Evolutionary conservation across 1,284 basidiomycete genomes (phyloP).

Genomic region (Ceratobasidium sp.): DNA sequence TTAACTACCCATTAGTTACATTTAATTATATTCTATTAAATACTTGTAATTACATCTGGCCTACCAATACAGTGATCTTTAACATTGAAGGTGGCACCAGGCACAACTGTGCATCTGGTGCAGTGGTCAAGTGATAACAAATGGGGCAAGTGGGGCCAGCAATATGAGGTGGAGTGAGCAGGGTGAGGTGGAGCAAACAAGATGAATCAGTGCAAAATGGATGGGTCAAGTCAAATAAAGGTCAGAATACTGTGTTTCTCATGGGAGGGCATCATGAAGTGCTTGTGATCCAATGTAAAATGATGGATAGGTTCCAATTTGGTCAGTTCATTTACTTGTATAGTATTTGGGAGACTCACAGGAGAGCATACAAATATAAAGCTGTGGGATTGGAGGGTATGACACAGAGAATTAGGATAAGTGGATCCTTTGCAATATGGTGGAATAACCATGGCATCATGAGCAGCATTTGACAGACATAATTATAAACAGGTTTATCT

Average conservation of each 20-base stretch:
- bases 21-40: too few relatives aligned
- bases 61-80: too few relatives aligned
- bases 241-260: constrained; percentile 34
- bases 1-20: too few relatives aligned
- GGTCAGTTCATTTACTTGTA: neutral
- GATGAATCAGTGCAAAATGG: too few relatives aligned
- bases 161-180: too few relatives aligned
- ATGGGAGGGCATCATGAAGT: constrained; percentile 22
- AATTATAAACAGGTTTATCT: constrained; percentile 32
- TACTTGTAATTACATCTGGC: too few relatives aligned
- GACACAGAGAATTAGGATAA: neutral
- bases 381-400: neutral
- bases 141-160: too few relatives aligned
- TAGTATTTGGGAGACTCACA: neutral
- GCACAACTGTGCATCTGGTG: too few relatives aligned
- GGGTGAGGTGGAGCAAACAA: too few relatives aligned
- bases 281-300: neutral
- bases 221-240: constrained; percentile 28
- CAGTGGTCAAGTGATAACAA: too few relatives aligned
- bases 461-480: neutral
- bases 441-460: neutral
- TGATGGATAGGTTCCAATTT: neutral
- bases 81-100: too few relatives aligned
- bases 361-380: neutral
- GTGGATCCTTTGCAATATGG: neutral